Evolutionary conservation across 371 early-diverging fungal genomes (phyloP).

Genomic region (Lichtheimia corymbifera): DNA sequence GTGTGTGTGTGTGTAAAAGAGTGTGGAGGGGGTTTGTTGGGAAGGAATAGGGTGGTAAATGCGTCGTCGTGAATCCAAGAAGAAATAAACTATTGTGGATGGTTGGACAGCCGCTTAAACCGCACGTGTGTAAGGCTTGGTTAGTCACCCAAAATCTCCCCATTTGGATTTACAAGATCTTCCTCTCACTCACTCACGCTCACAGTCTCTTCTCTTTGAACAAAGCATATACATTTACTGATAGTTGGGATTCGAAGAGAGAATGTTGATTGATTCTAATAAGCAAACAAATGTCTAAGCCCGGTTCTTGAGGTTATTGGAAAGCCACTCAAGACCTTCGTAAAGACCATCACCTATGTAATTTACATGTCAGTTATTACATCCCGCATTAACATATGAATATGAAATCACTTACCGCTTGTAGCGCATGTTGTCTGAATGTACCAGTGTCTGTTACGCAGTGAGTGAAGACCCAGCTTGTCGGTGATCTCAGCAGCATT

Average conservation of each 20-base stretch:
- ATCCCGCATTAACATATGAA: not conserved
- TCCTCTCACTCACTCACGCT: too few species aligned
- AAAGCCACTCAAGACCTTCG: conserved; percentile 88
- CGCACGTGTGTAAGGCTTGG: too few species aligned
- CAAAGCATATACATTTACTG: too few species aligned
- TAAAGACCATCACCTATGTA: conserved; percentile 84
- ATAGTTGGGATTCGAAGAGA: too few species aligned
- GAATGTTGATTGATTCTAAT: too few species aligned
- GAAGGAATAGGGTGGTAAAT: not conserved
- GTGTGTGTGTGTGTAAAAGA: not conserved
- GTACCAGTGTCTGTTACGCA: conserved; percentile 92
- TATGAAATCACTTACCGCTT: conserved; percentile 57
- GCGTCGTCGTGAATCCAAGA: too few species aligned
- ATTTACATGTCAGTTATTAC: not conserved
- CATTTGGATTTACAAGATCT: not conserved
- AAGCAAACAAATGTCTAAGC: conserved; percentile 17
- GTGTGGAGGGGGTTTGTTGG: not conserved
- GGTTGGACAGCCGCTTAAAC: too few species aligned
- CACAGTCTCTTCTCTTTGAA: too few species aligned
- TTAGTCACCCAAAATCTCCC: conserved; percentile 6
- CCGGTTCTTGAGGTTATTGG: conserved; percentile 50
- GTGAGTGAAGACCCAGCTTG: conserved; percentile 79
- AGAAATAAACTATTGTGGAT: too few species aligned
- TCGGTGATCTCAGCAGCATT: conserved; percentile 93
- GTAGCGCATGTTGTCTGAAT: conserved; percentile 93